A percentile compares a stretch with the other conserved stretches of the same genome.
These are phyloP conservation scores for Lasiodiplodia sp. DNA, from an alignment of 2,329 filamentous ascomycete species.

Conservation along the genomic window DNA sequence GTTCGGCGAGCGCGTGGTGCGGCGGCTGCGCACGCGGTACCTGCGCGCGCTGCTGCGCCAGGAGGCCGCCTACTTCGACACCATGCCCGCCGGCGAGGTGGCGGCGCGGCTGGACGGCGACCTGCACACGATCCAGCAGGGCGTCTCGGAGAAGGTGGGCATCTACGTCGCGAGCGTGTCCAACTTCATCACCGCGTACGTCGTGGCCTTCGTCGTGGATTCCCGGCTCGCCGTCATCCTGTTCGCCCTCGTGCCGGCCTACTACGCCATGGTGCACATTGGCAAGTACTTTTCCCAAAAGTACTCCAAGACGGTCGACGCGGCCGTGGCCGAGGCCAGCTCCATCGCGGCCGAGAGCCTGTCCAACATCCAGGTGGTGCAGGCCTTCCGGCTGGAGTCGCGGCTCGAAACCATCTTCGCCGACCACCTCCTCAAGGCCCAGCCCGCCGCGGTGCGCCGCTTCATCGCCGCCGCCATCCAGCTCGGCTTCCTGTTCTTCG, in stretches of 20 bases:
- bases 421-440: conserved; percentile 4
- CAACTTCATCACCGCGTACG: conserved; percentile 72
- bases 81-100: conserved; percentile 68
- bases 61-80: conserved; percentile 70
- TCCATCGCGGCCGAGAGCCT: conserved; percentile 67
- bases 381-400: conserved; percentile 68
- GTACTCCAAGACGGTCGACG: conserved; percentile 58
- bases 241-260: conserved; percentile 68
- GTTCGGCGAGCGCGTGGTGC: conserved; percentile 68
- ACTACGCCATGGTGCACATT: conserved; percentile 64
- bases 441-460: conserved; percentile 55
- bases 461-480: conserved; percentile 64
- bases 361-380: conserved; percentile 67
- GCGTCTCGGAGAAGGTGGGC: conserved; percentile 75
- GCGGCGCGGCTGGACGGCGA: conserved; percentile 70
- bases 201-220: conserved; percentile 72
- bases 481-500: conserved; percentile 69
- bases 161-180: conserved; percentile 67
- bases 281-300: conserved; percentile 63
- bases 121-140: conserved; percentile 70
- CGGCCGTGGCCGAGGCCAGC: conserved; percentile 65
- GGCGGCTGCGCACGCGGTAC: conserved; percentile 68
- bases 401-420: conserved; percentile 55
- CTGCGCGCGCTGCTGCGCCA: conserved; percentile 66
- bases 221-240: conserved; percentile 70